These are phyloP conservation scores for Paradendryphiella salina DNA, from an alignment of 2,329 filamentous ascomycete genomes.

Conservation along the genomic window DNA sequence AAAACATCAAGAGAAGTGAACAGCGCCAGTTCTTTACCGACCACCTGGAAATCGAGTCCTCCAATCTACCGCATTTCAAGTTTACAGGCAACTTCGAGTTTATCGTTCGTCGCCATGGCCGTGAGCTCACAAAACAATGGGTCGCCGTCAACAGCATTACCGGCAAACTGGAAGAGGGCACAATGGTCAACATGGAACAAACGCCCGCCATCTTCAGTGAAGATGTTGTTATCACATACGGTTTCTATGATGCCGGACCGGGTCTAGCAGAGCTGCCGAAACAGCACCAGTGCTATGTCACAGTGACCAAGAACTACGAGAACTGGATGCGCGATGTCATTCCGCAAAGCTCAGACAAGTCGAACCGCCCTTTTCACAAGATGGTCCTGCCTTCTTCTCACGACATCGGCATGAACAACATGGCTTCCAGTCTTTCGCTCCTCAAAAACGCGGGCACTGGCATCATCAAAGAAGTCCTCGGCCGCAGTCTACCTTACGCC, in stretches of 20 bases:
- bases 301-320: slow-evolving; percentile 50
- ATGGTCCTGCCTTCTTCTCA: slow-evolving; percentile 54
- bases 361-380: slow-evolving; percentile 48
- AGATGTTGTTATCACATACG: slow-evolving; percentile 51
- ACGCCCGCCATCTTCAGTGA: slow-evolving; percentile 37
- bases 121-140: slow-evolving; percentile 51
- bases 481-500: slow-evolving; percentile 28
- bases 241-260: slow-evolving; percentile 55
- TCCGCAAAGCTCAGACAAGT: slow-evolving; percentile 46
- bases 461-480: slow-evolving; percentile 39
- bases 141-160: slow-evolving; percentile 54
- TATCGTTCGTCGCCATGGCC: slow-evolving; percentile 45
- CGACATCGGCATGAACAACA: slow-evolving; percentile 58
- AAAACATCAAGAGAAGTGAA: slow-evolving; percentile 34
- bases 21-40: slow-evolving; percentile 47
- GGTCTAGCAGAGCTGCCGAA: slow-evolving; percentile 50
- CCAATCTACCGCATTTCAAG: slow-evolving; percentile 50
- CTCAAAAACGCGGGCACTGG: slow-evolving; percentile 45
- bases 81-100: slow-evolving; percentile 53
- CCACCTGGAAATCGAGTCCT: slow-evolving; percentile 53
- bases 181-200: slow-evolving; percentile 39
- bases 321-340: slow-evolving; percentile 53
- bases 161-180: slow-evolving; percentile 50
- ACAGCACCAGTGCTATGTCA: slow-evolving; percentile 52
- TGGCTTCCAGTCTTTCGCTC: slow-evolving; percentile 49